Evolutionary conservation across 2,329 filamentous ascomycete species (phyloP).

Genomic region (Epichloe scottii): DNA sequence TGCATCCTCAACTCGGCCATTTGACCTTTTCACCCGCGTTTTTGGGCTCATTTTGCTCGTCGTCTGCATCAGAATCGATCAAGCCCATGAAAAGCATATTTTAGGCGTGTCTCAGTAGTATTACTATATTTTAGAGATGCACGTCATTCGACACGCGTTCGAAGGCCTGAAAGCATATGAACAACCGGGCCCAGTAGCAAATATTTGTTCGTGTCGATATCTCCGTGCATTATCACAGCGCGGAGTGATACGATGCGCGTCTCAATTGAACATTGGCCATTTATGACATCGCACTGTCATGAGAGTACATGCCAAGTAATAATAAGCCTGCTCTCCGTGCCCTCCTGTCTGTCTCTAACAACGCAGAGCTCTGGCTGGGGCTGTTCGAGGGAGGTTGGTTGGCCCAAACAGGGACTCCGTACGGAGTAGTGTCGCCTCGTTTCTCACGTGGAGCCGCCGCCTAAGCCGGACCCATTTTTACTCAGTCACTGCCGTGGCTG

Average conservation of each 20-base stretch:
- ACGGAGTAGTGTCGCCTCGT: conserved; percentile 17
- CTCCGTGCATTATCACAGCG: not conserved
- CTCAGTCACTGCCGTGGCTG: not conserved
- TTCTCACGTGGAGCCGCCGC: conserved; percentile 15
- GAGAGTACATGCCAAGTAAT: too few species aligned
- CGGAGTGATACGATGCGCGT: not conserved
- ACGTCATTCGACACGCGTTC: not conserved
- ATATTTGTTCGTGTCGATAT: too few species aligned
- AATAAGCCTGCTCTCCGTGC: too few species aligned
- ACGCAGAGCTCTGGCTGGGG: not conserved
- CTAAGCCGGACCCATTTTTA: conserved; percentile 9
- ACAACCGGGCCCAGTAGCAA: too few species aligned
- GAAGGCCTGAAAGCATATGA: not conserved
- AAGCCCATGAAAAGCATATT: not conserved
- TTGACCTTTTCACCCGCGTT: conserved; percentile 32
- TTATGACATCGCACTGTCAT: too few species aligned
- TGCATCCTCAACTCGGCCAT: not conserved
- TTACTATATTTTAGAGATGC: not conserved
- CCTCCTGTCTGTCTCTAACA: too few species aligned
- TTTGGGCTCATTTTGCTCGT: conserved; percentile 55
- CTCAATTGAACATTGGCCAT: too few species aligned
- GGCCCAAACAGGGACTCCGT: conserved; percentile 11
- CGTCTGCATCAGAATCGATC: conserved; percentile 23
- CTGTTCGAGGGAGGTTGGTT: conserved; percentile 7
- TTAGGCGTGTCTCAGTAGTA: not conserved